A percentile compares a stretch with the other conserved stretches of the same genome.
Evolutionary conservation across 805 yeast species (phyloP).

Genomic region (Saturnispora ahearnii): DNA sequence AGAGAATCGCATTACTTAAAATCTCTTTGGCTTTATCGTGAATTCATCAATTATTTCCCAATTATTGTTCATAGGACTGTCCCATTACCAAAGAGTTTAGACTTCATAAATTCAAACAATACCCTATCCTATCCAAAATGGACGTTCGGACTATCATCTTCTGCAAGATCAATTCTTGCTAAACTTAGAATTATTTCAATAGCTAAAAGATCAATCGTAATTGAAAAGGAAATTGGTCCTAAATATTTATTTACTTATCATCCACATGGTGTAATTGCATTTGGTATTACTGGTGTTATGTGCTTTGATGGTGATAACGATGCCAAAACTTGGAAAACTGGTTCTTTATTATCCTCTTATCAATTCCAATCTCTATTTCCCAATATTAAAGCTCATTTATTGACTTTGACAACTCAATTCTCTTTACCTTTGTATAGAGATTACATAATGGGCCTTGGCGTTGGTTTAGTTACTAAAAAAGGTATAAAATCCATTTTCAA

Average conservation of each 20-base stretch:
- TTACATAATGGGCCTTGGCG: slow-evolving; percentile 70
- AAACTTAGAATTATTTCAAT: slow-evolving; percentile 2
- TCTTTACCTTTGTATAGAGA: slow-evolving; percentile 80
- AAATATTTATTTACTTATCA: slow-evolving; percentile 86
- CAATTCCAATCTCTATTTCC: slow-evolving; percentile 58
- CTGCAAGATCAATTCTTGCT: not conserved
- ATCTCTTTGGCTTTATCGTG: slow-evolving; percentile 51
- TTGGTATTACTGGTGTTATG: slow-evolving; percentile 47
- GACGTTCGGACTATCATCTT: slow-evolving; percentile 2
- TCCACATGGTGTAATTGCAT: slow-evolving; percentile 92
- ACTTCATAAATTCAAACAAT: slow-evolving; percentile 13
- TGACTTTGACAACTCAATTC: slow-evolving; percentile 80
- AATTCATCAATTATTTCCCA: slow-evolving; percentile 76
- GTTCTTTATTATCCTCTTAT: not conserved
- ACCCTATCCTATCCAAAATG: slow-evolving; percentile 5
- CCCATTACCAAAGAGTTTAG: slow-evolving; percentile 67
- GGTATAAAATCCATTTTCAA: slow-evolving; percentile 59
- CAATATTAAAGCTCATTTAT: slow-evolving; percentile 67
- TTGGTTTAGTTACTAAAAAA: slow-evolving; percentile 70
- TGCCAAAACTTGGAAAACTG: slow-evolving; percentile 6
- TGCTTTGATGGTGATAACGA: not conserved
- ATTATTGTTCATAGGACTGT: slow-evolving; percentile 57
- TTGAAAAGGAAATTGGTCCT: slow-evolving; percentile 44
- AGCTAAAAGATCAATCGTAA: not conserved
- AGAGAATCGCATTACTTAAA: slow-evolving; percentile 52